These are phyloP conservation scores for Ogataea neopini DNA, from an alignment of 805 yeast species.

Conservation along the genomic window DNA sequence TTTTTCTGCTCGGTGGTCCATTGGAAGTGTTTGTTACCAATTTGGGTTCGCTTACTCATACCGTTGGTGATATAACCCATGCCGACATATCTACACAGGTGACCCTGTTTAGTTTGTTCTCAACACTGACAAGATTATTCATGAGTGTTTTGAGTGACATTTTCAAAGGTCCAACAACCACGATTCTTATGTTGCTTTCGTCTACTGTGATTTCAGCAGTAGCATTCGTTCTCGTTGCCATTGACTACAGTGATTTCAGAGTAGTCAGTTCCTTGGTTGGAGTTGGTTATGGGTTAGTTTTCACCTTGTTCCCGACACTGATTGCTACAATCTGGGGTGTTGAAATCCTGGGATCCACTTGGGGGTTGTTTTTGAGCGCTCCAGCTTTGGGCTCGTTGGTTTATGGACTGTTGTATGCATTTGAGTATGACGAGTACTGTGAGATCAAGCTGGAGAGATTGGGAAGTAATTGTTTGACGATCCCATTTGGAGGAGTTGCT, in stretches of 20 bases:
- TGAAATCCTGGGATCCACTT: conserved; percentile 80
- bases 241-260: conserved; percentile 12
- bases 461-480: conserved; percentile 17
- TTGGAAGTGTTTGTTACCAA: conserved; percentile 82
- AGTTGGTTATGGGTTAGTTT: conserved; percentile 72
- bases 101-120: conserved; percentile 26
- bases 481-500: conserved; percentile 19
- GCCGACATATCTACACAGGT: conserved; percentile 20
- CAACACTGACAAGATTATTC: conserved; percentile 31
- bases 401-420: conserved; percentile 71
- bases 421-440: conserved; percentile 50
- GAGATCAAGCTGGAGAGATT: conserved; percentile 6
- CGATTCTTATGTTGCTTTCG: conserved; percentile 8
- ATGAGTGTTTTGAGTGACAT: conserved; percentile 23
- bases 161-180: conserved; percentile 9
- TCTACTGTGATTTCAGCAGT: conserved; percentile 11
- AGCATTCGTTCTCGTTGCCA: conserved; percentile 16
- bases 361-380: conserved; percentile 86
- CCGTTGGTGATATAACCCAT: conserved; percentile 30
- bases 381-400: conserved; percentile 80
- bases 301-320: conserved; percentile 78
- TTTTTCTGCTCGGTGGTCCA: conserved; percentile 75
- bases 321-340: conserved; percentile 82
- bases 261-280: conserved; percentile 49
- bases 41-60: conserved; percentile 65